Percentiles rank a stretch among this genome's conserved stretches.
Conservation (phyloP, 768 basidiomycete genomes). For the Leccinum disarticulatum region DNA sequence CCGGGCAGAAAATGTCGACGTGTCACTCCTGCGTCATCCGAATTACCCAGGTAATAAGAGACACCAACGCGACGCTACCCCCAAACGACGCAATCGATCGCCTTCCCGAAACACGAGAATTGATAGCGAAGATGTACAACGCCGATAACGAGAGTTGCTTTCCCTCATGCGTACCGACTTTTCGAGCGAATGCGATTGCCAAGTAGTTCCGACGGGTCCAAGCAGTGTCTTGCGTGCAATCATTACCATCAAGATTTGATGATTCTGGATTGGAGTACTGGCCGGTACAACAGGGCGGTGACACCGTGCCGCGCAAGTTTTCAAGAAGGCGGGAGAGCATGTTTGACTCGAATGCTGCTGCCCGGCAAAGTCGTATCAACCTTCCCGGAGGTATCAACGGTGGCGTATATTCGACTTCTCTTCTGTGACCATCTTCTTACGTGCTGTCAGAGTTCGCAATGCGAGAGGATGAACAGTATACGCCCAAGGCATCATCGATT, state of each 20-base stretch:
- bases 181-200: conserved; percentile 22
- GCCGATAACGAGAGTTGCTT: conserved; percentile 22
- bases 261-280: conserved; percentile 36
- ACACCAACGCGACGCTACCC: conserved; percentile 7
- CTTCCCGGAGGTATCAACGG: conserved; percentile 1
- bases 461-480: conserved; percentile 20
- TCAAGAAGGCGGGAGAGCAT: conserved; percentile 7
- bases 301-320: background rate
- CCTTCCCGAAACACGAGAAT: conserved; percentile 4
- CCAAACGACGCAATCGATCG: conserved; percentile 15
- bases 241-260: conserved; percentile 20
- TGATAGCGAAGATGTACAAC: conserved; percentile 12
- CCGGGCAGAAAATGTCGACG: conserved; percentile 13
- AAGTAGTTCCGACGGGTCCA: conserved; percentile 14
- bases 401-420: conserved; percentile 10
- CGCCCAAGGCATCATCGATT: conserved; percentile 14
- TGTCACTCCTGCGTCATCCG: conserved; percentile 2
- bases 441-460: conserved; percentile 4
- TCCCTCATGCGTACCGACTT: conserved; percentile 6
- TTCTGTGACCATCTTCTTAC: conserved; percentile 7
- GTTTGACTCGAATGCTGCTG: background rate
- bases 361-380: conserved; percentile 7
- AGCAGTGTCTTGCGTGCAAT: conserved; percentile 13
- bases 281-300: conserved; percentile 22
- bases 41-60: conserved; percentile 11